phyloP scores from a whole-genome alignment of 208 protist genomes.

The Trypanosomatidae sp. region DNA sequence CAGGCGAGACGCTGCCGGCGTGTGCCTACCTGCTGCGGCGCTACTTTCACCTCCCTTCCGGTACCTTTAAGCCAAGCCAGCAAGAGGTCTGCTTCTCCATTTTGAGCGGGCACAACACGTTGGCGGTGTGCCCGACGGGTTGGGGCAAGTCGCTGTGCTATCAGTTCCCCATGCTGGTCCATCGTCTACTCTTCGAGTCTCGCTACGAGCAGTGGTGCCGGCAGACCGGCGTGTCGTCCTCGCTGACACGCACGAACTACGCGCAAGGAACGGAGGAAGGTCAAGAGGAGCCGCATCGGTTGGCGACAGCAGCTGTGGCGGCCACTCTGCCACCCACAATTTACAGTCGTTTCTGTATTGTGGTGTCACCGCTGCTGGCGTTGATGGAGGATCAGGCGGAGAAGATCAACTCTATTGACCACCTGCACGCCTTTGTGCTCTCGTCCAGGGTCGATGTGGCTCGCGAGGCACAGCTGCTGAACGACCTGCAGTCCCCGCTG shows the following conservation, averaged over 20 bases:
- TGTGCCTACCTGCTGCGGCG: conserved; percentile 54
- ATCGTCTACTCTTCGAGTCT: conserved; percentile 62
- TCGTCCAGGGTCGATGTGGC: conserved; percentile 42
- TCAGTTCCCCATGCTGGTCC: conserved; percentile 93
- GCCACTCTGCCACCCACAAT: conserved; percentile 6
- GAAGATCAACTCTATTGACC: conserved; percentile 36
- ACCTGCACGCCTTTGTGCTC: conserved; percentile 55
- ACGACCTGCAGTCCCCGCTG: conserved; percentile 35
- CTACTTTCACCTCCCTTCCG: conserved; percentile 59
- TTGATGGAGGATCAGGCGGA: conserved; percentile 96
- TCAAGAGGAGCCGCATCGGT: background rate
- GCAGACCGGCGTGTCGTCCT: background rate
- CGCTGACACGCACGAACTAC: background rate
- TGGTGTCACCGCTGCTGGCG: conserved; percentile 95
- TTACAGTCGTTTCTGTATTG: conserved; percentile 64
- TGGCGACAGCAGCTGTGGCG: background rate
- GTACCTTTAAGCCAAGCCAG: conserved; percentile 71
- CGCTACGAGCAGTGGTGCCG: conserved; percentile 42
- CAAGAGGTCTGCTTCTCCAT: conserved; percentile 74
- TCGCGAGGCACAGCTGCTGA: conserved; percentile 44
- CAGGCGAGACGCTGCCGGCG: conserved; percentile 33
- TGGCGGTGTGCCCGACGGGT: conserved; percentile 94
- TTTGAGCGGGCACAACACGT: conserved; percentile 61
- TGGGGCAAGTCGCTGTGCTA: conserved; percentile 97
- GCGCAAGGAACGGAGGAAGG: background rate